These are phyloP conservation scores for Boletus tylopilopsis DNA, from an alignment of 768 basidiomycete species.

Conservation along the genomic window DNA sequence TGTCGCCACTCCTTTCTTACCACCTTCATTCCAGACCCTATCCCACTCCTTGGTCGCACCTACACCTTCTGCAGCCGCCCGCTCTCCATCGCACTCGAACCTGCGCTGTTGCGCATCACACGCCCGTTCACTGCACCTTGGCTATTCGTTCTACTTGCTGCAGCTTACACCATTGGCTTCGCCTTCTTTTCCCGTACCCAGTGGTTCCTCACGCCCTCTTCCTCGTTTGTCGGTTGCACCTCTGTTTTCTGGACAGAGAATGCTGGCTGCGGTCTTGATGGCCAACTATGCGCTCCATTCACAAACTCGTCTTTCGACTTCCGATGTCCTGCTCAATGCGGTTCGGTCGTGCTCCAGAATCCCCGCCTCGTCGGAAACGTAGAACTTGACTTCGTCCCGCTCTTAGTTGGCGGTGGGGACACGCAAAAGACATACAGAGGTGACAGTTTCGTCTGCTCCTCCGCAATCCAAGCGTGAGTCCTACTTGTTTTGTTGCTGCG, in stretches of 20 bases:
- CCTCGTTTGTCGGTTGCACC: constrained; percentile 64
- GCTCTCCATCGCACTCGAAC: constrained; percentile 50
- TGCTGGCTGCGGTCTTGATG: constrained; percentile 72
- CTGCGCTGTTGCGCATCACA: constrained; percentile 47
- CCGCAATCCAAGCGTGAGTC: constrained; percentile 76
- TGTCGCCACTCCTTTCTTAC: neutral
- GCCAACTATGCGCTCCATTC: constrained; percentile 61
- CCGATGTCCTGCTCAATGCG: constrained; percentile 76
- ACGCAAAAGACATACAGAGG: constrained; percentile 67
- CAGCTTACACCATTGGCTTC: constrained; percentile 66
- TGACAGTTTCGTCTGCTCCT: constrained; percentile 81
- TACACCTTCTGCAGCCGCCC: constrained; percentile 34
- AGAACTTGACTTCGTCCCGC: constrained; percentile 62
- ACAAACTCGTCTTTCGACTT: constrained; percentile 61
- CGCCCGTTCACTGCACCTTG: constrained; percentile 48
- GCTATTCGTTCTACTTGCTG: constrained; percentile 52
- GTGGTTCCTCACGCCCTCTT: constrained; percentile 64
- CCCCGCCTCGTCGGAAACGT: constrained; percentile 68
- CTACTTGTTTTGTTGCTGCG: neutral
- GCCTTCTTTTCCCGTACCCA: constrained; percentile 71
- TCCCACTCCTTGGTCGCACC: constrained; percentile 53
- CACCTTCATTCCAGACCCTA: constrained; percentile 39
- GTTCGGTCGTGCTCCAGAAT: constrained; percentile 62
- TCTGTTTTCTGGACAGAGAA: constrained; percentile 67
- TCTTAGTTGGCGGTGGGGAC: constrained; percentile 87